Evolutionary conservation across 345 rosid genomes (phyloP).

Genomic region (Noccaea caerulescens): DNA sequence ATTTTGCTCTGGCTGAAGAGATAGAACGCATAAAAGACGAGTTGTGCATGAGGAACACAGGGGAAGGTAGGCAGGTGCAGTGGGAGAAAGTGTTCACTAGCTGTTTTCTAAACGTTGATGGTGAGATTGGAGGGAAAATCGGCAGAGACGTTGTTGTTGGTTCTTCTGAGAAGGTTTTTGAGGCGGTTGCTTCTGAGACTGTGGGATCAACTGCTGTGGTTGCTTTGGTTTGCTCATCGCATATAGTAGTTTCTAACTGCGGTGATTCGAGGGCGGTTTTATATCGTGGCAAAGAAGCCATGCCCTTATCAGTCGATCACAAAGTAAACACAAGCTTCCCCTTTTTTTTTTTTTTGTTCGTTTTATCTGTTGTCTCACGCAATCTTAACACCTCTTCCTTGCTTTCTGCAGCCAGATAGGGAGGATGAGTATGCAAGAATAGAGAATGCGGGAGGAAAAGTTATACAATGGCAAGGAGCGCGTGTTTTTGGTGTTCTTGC

Average conservation of each 20-base stretch:
- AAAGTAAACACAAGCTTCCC: constrained; percentile 58
- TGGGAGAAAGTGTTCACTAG: constrained; percentile 78
- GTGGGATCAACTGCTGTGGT: constrained; percentile 98
- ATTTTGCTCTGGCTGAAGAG: constrained; percentile 72
- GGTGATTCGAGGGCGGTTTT: constrained; percentile 99
- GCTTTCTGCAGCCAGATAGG: constrained; percentile 74
- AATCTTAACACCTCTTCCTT: not conserved
- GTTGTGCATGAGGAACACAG: constrained; percentile 49
- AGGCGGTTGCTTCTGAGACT: constrained; percentile 89
- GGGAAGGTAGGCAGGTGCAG: constrained; percentile 68
- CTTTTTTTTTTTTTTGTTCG: not conserved
- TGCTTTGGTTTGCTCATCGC: constrained; percentile 79
- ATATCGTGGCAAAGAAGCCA: constrained; percentile 87
- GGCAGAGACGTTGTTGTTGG: constrained; percentile 31
- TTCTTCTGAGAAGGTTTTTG: constrained; percentile 37
- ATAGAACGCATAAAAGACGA: constrained; percentile 55
- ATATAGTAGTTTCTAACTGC: constrained; percentile 86
- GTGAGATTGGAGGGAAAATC: constrained; percentile 70
- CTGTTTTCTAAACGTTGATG: constrained; percentile 79
- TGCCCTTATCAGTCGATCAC: constrained; percentile 92
- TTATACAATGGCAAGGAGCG: constrained; percentile 96
- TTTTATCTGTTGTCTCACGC: not conserved
- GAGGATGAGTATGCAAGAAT: constrained; percentile 96
- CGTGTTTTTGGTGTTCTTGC: constrained; percentile 98
- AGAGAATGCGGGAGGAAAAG: constrained; percentile 97